Conservation (phyloP, 164 flowering plant species). For the Kalanchoe fedtschenkoi region DNA sequence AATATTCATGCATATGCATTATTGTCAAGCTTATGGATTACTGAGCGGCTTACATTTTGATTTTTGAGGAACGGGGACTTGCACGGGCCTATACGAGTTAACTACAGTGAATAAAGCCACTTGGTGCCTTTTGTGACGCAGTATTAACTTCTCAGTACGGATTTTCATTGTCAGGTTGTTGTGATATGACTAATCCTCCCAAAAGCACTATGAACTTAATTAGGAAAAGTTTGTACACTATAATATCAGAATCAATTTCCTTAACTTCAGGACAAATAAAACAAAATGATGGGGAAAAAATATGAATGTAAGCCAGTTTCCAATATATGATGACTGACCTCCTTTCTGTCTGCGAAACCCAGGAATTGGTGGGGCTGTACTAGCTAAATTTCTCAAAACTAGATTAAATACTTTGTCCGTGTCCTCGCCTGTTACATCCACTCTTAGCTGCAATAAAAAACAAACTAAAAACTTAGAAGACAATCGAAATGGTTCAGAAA, state of each 20-base stretch:
- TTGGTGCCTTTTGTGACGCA: too few species aligned
- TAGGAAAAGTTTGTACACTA: neutral
- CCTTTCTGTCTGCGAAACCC: slow-evolving; percentile 73
- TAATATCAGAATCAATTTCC: neutral
- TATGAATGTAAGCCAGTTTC: neutral
- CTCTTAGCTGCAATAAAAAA: slow-evolving; percentile 39
- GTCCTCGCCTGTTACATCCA: slow-evolving; percentile 49
- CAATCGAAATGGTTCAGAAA: too few species aligned
- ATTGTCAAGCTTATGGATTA: too few species aligned
- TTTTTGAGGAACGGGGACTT: too few species aligned
- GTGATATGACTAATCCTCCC: neutral
- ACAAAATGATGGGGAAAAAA: neutral
- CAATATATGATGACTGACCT: slow-evolving; percentile 24
- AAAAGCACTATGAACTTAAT: neutral
- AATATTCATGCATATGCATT: too few species aligned
- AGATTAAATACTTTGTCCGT: slow-evolving; percentile 48
- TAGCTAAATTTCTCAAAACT: slow-evolving; percentile 50
- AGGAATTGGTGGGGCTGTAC: slow-evolving; percentile 73
- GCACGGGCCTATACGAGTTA: too few species aligned
- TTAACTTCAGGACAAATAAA: neutral
- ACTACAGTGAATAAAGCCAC: too few species aligned
- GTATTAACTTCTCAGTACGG: too few species aligned
- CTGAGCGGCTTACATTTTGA: too few species aligned
- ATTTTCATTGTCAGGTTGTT: too few species aligned
- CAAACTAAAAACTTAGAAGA: neutral